Evolutionary conservation across 805 yeast genomes (phyloP).

Genomic region (Huiozyma sinensis): DNA sequence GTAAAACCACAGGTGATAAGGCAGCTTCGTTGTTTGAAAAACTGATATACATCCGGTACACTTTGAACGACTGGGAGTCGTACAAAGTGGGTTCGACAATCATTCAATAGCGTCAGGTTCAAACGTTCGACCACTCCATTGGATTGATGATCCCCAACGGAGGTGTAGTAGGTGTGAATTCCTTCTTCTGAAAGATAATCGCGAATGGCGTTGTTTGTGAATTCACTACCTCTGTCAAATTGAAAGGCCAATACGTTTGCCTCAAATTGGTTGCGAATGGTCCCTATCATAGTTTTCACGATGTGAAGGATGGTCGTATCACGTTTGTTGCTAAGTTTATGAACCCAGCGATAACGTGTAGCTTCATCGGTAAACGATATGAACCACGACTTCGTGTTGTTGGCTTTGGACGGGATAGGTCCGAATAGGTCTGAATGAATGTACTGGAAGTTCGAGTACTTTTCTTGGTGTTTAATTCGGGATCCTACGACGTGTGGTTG

Average conservation of each 20-base stretch:
- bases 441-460: constrained; percentile 4
- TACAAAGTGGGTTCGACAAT: constrained; percentile 19
- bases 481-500: constrained; percentile 57
- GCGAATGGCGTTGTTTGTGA: constrained; percentile 1
- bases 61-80: constrained; percentile 72
- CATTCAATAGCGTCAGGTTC: constrained; percentile 7
- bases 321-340: neutral
- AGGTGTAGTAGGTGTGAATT: constrained; percentile 3
- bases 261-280: constrained; percentile 1
- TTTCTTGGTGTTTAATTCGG: constrained; percentile 30
- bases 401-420: constrained; percentile 1
- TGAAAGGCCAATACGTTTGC: constrained; percentile 3
- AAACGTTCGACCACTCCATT: constrained; percentile 8
- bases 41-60: constrained; percentile 56
- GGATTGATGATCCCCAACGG: constrained; percentile 5
- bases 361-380: constrained; percentile 9
- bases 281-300: neutral
- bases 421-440: constrained; percentile 6
- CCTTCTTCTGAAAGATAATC: neutral
- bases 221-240: constrained; percentile 7
- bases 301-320: constrained; percentile 1
- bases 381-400: constrained; percentile 1
- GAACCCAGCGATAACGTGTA: constrained; percentile 6
- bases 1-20: constrained; percentile 6
- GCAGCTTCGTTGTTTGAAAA: constrained; percentile 32